phyloP scores from a whole-genome alignment of 1,284 basidiomycete species.

The Phellinidium pouzarii region DNA sequence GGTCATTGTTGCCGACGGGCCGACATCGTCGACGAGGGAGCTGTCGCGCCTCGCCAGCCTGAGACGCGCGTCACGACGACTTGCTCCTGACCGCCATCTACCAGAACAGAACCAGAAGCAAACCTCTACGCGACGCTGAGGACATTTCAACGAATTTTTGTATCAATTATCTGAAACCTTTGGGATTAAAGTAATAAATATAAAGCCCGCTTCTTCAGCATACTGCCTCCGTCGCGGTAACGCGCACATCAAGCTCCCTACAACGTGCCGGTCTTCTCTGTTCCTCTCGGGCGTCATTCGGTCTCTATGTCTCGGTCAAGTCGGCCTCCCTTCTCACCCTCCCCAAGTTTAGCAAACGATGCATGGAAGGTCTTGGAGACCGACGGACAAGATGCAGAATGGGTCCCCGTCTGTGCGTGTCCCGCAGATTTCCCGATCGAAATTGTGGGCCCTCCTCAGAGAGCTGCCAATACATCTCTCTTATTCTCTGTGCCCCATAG shows the following conservation, averaged over 20 bases:
- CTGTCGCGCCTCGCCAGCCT: neutral
- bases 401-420: slow-evolving; percentile 36
- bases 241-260: neutral
- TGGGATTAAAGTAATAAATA: neutral
- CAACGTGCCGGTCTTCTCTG: neutral
- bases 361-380: slow-evolving; percentile 1
- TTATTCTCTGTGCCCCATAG: slow-evolving; percentile 30
- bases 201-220: no score
- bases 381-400: slow-evolving; percentile 13
- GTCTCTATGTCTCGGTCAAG: neutral
- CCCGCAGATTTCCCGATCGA: slow-evolving; percentile 36
- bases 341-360: slow-evolving; percentile 4
- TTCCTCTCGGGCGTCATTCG: neutral
- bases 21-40: neutral
- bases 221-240: no score
- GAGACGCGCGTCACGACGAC: neutral
- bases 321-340: slow-evolving; percentile 11
- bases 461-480: slow-evolving; percentile 9
- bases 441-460: slow-evolving; percentile 28
- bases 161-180: neutral
- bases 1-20: neutral
- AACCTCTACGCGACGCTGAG: neutral
- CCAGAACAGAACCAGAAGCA: neutral
- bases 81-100: neutral
- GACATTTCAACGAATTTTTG: neutral